phyloP scores from a whole-genome alignment of 2,329 filamentous ascomycete genomes.

The Ophiobolus disseminans region DNA sequence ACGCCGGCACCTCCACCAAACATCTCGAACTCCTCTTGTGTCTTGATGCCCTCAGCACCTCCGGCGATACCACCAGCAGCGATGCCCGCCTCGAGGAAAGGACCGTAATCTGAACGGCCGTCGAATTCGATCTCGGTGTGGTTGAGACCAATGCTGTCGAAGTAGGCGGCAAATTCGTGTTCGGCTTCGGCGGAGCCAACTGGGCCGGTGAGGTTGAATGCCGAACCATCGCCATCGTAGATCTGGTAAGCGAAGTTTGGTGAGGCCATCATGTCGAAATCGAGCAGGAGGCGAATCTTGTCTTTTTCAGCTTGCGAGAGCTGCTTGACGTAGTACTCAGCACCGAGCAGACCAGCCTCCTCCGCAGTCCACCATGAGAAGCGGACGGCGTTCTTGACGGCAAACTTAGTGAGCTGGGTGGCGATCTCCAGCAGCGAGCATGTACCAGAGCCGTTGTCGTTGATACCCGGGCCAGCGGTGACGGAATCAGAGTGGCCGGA shows the following conservation, averaged over 20 bases:
- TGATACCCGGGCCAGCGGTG: conserved; percentile 48
- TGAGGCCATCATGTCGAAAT: conserved; percentile 53
- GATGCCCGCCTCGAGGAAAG: conserved; percentile 46
- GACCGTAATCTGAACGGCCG: conserved; percentile 49
- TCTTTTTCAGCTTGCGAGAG: conserved; percentile 32
- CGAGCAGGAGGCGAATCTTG: conserved; percentile 50
- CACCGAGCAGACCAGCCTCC: conserved; percentile 48
- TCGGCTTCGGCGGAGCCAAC: conserved; percentile 43
- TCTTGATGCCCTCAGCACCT: conserved; percentile 50
- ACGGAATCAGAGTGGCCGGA: conserved; percentile 51
- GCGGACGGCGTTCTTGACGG: conserved; percentile 48
- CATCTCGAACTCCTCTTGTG: conserved; percentile 38
- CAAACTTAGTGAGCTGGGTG: conserved; percentile 46
- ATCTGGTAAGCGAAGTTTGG: conserved; percentile 47
- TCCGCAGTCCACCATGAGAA: conserved; percentile 51
- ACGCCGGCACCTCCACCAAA: conserved; percentile 46
- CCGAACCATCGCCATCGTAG: conserved; percentile 47
- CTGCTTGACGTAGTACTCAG: conserved; percentile 42
- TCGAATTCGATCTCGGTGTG: conserved; percentile 44
- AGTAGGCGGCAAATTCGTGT: conserved; percentile 44
- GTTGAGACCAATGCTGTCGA: conserved; percentile 31
- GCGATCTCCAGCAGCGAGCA: conserved; percentile 49
- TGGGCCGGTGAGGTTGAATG: conserved; percentile 42
- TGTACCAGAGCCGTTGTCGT: conserved; percentile 50
- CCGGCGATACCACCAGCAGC: conserved; percentile 48